phyloP scores from a whole-genome alignment of 441 rosid species.

The Gossypium schwendimanii region DNA sequence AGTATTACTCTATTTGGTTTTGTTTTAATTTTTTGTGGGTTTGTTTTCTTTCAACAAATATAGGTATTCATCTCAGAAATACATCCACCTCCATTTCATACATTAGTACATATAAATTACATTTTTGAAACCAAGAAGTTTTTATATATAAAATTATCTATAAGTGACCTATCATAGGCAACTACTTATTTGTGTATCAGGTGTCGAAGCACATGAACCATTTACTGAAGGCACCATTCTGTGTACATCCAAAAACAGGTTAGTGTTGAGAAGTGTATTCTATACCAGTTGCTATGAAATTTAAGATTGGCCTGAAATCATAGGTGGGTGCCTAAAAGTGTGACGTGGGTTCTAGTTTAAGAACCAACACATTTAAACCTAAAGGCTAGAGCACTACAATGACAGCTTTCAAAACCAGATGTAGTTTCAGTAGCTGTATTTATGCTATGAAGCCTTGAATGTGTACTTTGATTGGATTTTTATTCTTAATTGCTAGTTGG shows the following conservation, averaged over 20 bases:
- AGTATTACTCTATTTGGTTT: neutral
- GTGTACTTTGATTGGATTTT: neutral
- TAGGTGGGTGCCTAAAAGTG: neutral
- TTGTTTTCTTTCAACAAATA: neutral
- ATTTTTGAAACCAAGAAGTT: neutral
- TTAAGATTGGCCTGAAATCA: neutral
- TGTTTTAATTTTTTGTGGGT: neutral
- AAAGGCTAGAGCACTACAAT: neutral
- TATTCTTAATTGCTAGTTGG: neutral
- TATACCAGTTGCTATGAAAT: neutral
- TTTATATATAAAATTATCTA: neutral
- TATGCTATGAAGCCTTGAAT: neutral
- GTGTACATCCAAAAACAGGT: slow-evolving; percentile 96
- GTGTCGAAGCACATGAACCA: slow-evolving; percentile 96
- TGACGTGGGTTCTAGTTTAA: neutral
- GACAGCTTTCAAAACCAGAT: neutral
- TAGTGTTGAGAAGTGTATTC: slow-evolving; percentile 4
- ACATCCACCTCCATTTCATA: neutral
- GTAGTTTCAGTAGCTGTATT: neutral
- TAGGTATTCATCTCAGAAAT: neutral
- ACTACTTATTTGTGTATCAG: slow-evolving; percentile 28
- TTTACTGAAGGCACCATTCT: slow-evolving; percentile 94
- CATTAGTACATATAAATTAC: neutral
- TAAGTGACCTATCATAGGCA: neutral
- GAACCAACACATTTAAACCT: neutral